Evolutionary conservation across 2,329 filamentous ascomycete genomes (phyloP).

Genomic region (Sporothrix phasma): DNA sequence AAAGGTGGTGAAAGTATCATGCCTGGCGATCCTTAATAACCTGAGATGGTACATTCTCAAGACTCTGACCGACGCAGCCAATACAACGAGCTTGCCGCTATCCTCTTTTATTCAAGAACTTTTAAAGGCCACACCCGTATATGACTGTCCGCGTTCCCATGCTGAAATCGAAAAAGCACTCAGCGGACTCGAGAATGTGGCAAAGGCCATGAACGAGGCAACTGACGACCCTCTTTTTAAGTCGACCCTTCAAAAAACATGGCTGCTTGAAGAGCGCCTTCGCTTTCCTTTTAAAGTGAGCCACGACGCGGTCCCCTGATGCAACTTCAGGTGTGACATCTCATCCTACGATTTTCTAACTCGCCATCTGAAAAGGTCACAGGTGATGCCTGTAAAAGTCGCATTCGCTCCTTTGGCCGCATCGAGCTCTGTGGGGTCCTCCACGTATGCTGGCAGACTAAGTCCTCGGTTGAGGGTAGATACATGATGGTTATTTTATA

Average conservation of each 20-base stretch:
- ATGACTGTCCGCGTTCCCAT: constrained; percentile 75
- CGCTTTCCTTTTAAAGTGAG: constrained; percentile 61
- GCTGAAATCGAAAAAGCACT: constrained; percentile 68
- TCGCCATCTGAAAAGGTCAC: constrained; percentile 30
- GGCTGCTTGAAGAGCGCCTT: constrained; percentile 74
- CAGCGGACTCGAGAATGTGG: constrained; percentile 61
- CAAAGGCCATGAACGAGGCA: constrained; percentile 73
- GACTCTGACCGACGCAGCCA: constrained; percentile 45
- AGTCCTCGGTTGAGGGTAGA: constrained; percentile 56
- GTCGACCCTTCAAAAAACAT: constrained; percentile 66
- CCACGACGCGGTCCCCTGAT: too few species aligned
- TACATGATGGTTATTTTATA: constrained; percentile 87
- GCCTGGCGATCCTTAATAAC: background rate
- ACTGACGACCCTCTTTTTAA: constrained; percentile 65
- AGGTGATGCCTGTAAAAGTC: constrained; percentile 45
- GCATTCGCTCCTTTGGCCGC: constrained; percentile 73
- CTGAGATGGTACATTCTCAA: background rate
- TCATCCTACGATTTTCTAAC: too few species aligned
- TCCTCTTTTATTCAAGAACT: constrained; percentile 75
- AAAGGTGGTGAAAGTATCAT: constrained; percentile 49
- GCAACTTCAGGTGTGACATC: too few species aligned
- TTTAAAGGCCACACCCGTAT: constrained; percentile 69
- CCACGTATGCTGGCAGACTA: constrained; percentile 71
- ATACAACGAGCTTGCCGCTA: constrained; percentile 91
- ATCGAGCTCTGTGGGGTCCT: constrained; percentile 73